Base-by-base conservation (phyloP, 2,329 filamentous ascomycete species). In the Colletotrichum paranaense region DNA sequence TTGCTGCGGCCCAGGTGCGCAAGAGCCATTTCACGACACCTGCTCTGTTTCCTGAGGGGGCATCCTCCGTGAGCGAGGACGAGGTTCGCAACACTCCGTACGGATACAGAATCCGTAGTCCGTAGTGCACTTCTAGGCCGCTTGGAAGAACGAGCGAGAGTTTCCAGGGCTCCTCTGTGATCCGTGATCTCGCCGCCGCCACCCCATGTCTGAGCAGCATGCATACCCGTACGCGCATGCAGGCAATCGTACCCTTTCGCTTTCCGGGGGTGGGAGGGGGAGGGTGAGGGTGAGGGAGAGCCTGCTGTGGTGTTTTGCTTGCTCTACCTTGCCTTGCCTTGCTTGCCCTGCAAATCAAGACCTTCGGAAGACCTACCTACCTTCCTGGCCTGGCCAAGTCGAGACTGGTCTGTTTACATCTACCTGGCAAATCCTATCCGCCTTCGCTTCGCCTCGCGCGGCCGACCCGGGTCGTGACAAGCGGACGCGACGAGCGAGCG, bases 121-220 rank as follows among this genome's bases (percentile, higher is more conserved):
- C 32, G 57, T n/a, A 49, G 38, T 6, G 38, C 14, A 16, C 38
- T 2, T 16, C 46, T 4, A 16, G 62, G 62, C 52, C 52, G 35
- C 38, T 19, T 16, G 38, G 46, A 7, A 30, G 52, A n/a, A 12
- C 42, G 42, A 49, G 42, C 19, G 42, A 49, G 46, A 53, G 52
- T 32, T 56, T 7, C 24, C 53, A 56, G 70, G 70, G 62, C 70
- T 70, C 60, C 55, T 73, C 56, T 60, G 67, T 60, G 67, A 70
- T 73, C 70, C 60, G 67, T 69, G 70, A 73, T 73, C 66, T 73
- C 70, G 70, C 67, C 70, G 67, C 70, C 69, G 65, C 69, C 70
- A 73, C 62, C 70, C 70, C 70, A 70, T 65, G 70, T 73, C 65
- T 59, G 70, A 58, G 70, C 70, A 70, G 60, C 70, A 62, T 73